Percentiles rank a stretch among this genome's conserved stretches.
Conservation (phyloP, 129 eudicot species). For the Saussurea involucrata region DNA sequence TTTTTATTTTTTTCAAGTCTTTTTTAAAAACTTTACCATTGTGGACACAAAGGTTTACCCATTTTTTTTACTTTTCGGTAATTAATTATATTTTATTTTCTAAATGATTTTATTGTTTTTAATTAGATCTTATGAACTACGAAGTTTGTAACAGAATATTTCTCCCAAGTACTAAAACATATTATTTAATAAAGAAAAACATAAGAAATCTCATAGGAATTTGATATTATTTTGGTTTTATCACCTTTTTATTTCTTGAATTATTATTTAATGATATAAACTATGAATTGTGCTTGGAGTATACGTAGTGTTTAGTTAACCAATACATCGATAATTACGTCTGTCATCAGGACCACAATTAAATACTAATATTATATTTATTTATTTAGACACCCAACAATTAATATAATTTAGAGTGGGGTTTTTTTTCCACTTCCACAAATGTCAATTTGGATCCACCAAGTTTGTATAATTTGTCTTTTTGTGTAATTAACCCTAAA, state of each 20-base stretch:
- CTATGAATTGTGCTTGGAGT: slow-evolving; percentile 18
- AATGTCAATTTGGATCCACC: slow-evolving; percentile 9
- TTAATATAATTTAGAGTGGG: background rate
- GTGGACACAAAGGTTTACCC: too few relatives aligned
- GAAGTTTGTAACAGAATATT: too few relatives aligned
- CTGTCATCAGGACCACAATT: slow-evolving; percentile 22
- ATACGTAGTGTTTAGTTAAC: slow-evolving; percentile 33
- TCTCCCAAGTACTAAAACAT: too few relatives aligned
- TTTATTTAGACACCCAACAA: background rate
- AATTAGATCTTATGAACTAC: too few relatives aligned
- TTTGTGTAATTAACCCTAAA: slow-evolving; percentile 13
- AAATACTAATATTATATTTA: background rate
- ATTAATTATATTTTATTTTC: too few relatives aligned
- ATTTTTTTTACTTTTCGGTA: too few relatives aligned
- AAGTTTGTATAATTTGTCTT: slow-evolving; percentile 13
- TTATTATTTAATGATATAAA: background rate
- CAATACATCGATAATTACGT: slow-evolving; percentile 28
- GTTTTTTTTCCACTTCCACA: slow-evolving; percentile 4
- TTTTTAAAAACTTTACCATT: too few relatives aligned
- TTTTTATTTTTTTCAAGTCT: too few relatives aligned
- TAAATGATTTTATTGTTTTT: too few relatives aligned
- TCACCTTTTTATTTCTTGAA: background rate
- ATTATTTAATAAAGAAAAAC: background rate
- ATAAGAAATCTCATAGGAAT: background rate
- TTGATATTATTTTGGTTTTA: background rate